Evolutionary conservation across 164 flowering plant genomes (phyloP).

Genomic region (Liquidambar formosana): DNA sequence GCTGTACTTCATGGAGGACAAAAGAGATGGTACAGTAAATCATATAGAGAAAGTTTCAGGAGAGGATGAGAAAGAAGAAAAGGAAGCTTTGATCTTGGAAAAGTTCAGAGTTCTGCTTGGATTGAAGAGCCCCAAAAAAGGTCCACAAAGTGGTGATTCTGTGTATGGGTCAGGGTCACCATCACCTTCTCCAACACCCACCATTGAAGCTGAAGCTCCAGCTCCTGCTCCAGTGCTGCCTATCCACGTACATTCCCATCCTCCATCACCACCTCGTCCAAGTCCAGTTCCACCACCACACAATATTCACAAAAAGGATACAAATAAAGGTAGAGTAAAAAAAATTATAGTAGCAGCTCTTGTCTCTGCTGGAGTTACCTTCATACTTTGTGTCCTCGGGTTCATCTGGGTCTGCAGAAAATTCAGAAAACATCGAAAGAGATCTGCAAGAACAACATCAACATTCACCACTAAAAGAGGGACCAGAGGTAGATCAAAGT

Average conservation of each 20-base stretch:
- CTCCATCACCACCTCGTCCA: slow-evolving; percentile 15
- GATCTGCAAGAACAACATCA: slow-evolving; percentile 22
- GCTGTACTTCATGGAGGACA: slow-evolving; percentile 25
- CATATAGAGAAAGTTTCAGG: slow-evolving; percentile 49
- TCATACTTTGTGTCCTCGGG: slow-evolving; percentile 39
- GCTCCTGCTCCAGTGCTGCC: slow-evolving; percentile 38
- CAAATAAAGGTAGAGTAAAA: slow-evolving; percentile 20
- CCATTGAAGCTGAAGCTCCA: slow-evolving; percentile 29
- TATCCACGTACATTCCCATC: slow-evolving; percentile 30
- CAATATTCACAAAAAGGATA: slow-evolving; percentile 18
- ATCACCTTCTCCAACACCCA: slow-evolving; percentile 54
- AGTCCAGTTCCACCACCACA: slow-evolving; percentile 18
- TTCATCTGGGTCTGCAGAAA: slow-evolving; percentile 42
- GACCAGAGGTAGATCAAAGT: slow-evolving; percentile 36
- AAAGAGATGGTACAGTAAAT: slow-evolving; percentile 12
- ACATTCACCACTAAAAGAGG: slow-evolving; percentile 14
- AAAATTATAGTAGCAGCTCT: slow-evolving; percentile 45
- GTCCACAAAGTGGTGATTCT: slow-evolving; percentile 4
- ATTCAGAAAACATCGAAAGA: slow-evolving; percentile 29
- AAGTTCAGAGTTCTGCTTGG: slow-evolving; percentile 70
- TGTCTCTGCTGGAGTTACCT: slow-evolving; percentile 48
- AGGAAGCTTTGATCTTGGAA: slow-evolving; percentile 31
- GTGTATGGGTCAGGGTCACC: slow-evolving; percentile 24
- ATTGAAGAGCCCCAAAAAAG: slow-evolving; percentile 26
- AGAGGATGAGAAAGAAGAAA: slow-evolving; percentile 38